A percentile compares a stretch with the other conserved stretches of the same genome.
These are phyloP conservation scores for Ceratocystiopsis sp. DNA, from an alignment of 2,329 filamentous ascomycete genomes.

Conservation along the genomic window DNA sequence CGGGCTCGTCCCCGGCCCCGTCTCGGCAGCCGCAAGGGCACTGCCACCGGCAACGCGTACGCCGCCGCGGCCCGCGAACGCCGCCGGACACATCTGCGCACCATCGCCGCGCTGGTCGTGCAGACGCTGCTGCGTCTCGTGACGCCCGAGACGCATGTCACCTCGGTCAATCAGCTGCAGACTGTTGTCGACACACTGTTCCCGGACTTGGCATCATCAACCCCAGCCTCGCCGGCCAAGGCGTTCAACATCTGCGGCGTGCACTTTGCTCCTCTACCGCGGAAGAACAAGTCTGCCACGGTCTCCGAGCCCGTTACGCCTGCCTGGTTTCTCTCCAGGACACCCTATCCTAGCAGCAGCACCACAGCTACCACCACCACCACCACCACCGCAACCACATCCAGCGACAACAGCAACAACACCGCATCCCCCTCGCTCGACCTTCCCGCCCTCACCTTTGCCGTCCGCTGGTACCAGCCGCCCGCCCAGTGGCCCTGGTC, in stretches of 20 bases:
- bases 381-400: background rate
- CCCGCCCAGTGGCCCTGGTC: constrained; percentile 13
- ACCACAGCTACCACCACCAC: no score
- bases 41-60: constrained; percentile 6
- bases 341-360: constrained; percentile 7
- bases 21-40: background rate
- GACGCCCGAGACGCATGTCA: constrained; percentile 28
- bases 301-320: constrained; percentile 18
- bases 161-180: constrained; percentile 26
- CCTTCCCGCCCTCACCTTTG: constrained; percentile 8
- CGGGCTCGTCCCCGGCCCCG: background rate
- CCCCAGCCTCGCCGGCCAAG: constrained; percentile 6
- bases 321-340: constrained; percentile 6
- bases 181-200: constrained; percentile 30
- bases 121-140: constrained; percentile 32
- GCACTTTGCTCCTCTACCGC: constrained; percentile 24
- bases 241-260: constrained; percentile 30
- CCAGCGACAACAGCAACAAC: no score
- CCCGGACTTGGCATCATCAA: constrained; percentile 21
- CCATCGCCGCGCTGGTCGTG: constrained; percentile 28
- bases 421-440: constrained; percentile 13
- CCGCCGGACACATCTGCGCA: constrained; percentile 21
- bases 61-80: constrained; percentile 10
- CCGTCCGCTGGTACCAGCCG: constrained; percentile 3
- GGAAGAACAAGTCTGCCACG: constrained; percentile 21